Conservation (phyloP, 2,329 filamentous ascomycete genomes). For the Cercospora sojina region DNA sequence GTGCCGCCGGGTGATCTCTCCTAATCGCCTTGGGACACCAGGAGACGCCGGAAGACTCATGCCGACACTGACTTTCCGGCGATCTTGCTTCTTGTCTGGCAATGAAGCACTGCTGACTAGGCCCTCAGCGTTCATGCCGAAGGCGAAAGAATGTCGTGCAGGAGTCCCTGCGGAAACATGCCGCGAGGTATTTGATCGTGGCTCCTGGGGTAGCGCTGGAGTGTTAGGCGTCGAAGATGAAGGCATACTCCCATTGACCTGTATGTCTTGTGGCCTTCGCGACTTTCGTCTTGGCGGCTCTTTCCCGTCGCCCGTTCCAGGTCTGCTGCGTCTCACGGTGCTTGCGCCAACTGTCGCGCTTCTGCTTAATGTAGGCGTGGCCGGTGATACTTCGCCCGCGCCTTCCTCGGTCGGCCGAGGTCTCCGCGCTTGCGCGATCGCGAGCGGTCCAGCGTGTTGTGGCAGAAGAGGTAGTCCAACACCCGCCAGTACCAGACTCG, state of each 20-base stretch:
- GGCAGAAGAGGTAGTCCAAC: conserved; percentile 73
- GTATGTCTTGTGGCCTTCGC: conserved; percentile 37
- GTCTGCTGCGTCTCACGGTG: conserved; percentile 46
- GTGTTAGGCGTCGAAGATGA: conserved; percentile 23
- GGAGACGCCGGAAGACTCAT: conserved; percentile 39
- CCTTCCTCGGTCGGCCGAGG: conserved; percentile 63
- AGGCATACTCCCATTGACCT: conserved; percentile 25
- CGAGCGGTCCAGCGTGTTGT: conserved; percentile 75
- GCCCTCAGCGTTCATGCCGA: conserved; percentile 32
- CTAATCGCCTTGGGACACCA: conserved; percentile 40
- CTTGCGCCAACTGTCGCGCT: conserved; percentile 65
- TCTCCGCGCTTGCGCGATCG: conserved; percentile 77
- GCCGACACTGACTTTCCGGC: conserved; percentile 26
- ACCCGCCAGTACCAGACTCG: conserved; percentile 75
- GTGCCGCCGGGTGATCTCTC: conserved; percentile 51
- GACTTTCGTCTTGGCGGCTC: conserved; percentile 35
- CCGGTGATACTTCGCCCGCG: conserved; percentile 58
- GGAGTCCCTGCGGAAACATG: conserved; percentile 12
- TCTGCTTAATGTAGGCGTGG: conserved; percentile 59
- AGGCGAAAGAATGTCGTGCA: conserved; percentile 37
- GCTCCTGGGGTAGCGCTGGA: conserved; percentile 14
- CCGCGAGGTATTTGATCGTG: neutral
- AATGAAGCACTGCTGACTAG: conserved; percentile 38
- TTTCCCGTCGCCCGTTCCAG: conserved; percentile 30
- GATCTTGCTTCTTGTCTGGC: conserved; percentile 31